A percentile compares a stretch with the other conserved stretches of the same genome.
phyloP scores from a whole-genome alignment of 1,284 basidiomycete genomes.

The Trametes sp. region DNA sequence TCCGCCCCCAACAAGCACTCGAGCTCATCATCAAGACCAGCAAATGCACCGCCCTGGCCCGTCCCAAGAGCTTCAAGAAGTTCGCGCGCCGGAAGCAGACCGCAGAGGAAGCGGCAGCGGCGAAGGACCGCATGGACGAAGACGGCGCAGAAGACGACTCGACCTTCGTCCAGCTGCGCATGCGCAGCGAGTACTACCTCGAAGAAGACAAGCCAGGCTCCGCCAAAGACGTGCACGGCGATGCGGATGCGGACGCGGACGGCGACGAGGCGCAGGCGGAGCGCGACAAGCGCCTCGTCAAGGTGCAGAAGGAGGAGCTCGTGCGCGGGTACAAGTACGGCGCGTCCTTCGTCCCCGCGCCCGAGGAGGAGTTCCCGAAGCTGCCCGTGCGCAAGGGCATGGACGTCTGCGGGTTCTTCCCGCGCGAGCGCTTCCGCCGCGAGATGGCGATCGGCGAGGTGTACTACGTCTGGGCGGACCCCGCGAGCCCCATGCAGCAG shows the following conservation, averaged over 20 bases:
- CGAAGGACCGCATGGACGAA: constrained; percentile 42
- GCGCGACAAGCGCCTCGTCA: constrained; percentile 47
- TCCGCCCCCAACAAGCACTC: constrained; percentile 72
- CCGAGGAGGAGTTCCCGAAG: constrained; percentile 79
- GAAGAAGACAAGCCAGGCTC: constrained; percentile 44
- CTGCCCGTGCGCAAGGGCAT: constrained; percentile 83
- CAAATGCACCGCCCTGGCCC: constrained; percentile 82
- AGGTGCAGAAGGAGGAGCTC: constrained; percentile 78
- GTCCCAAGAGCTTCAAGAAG: constrained; percentile 85
- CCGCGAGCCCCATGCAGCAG: constrained; percentile 73
- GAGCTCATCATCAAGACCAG: constrained; percentile 80
- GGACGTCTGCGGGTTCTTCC: constrained; percentile 89
- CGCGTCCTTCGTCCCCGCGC: constrained; percentile 85
- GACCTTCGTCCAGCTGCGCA: constrained; percentile 61
- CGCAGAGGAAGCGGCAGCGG: constrained; percentile 41
- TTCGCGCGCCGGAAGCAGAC: constrained; percentile 58
- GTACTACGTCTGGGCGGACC: constrained; percentile 87
- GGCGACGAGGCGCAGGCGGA: constrained; percentile 30
- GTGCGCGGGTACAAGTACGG: constrained; percentile 93
- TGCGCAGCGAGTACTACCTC: constrained; percentile 65
- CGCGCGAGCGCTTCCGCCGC: constrained; percentile 70
- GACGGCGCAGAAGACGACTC: constrained; percentile 45
- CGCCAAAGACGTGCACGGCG: constrained; percentile 40
- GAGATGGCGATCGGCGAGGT: constrained; percentile 89
- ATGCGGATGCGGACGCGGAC: constrained; percentile 36